Evolutionary conservation across 2,329 filamentous ascomycete genomes (phyloP), one percentile per base, ranked within the genome.

Genomic region (Cladorrhinum sp.): DNA sequence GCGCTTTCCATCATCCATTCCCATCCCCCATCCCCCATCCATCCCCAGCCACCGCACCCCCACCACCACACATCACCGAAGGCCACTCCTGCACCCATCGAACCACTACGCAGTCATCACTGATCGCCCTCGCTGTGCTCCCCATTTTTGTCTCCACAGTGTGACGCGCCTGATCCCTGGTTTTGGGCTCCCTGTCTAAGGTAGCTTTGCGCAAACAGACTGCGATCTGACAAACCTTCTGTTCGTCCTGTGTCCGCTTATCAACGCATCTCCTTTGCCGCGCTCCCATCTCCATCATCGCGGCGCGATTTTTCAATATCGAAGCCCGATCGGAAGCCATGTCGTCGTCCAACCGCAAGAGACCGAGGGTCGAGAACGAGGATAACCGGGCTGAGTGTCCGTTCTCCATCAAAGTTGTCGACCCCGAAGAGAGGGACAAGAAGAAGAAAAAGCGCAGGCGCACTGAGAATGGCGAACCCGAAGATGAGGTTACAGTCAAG

Each of bases 301-400:
- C 57, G 32, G 50, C 59, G 57, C 64, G 59, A 45, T 13, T 27
- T 29, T 23, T 41, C 50, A 49, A 18, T 7, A 27, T 71, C 69
- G 70, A 69, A 50, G 13, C 52, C 9, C 60, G 51, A 56, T 65
- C 55, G 62, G 67, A 59, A 74, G 70, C 64, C 66, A 78, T 77
- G 75, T 71, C 75, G 45, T 71, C 75, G 41, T 72, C 73, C 29
- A 66, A 79, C 64, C 76, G 79, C 66, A 85, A 85, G 74, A 79
- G 83, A 66, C 78, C 80, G 62, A 79, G 80, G 67, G 70, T 76
- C 57, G 76, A 80, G 56, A 67, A 73, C 59, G 72, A 75, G 61
- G 78, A 81, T 61, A 81, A 83, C 66, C 78, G 81, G 65, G 83
- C 83, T 68, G 82, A 85, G 65, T 85, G 82, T 63, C 82, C 81